These are phyloP conservation scores for Vicia villosa DNA, from an alignment of 306 rosid species.

Conservation along the genomic window DNA sequence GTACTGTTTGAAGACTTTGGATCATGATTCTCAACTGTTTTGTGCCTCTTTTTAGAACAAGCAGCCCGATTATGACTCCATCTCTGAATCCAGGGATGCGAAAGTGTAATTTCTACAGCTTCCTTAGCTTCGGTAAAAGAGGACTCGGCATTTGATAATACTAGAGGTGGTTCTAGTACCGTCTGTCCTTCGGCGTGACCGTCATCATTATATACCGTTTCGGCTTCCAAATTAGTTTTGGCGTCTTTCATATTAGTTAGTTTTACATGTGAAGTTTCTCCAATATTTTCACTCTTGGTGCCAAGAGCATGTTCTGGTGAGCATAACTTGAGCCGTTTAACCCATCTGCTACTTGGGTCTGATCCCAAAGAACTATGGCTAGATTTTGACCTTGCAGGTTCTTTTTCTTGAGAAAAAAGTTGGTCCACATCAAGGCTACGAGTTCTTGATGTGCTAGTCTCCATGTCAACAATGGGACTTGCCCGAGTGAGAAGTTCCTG, in stretches of 20 bases:
- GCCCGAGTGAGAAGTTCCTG: conserved; percentile 43
- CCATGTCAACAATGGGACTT: conserved; percentile 57
- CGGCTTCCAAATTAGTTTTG: conserved; percentile 47
- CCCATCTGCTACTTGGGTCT: conserved; percentile 73
- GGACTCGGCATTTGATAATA: conserved; percentile 38
- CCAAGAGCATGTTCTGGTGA: conserved; percentile 50
- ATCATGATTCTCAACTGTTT: conserved; percentile 40
- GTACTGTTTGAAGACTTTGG: conserved; percentile 42
- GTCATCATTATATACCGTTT: conserved; percentile 35
- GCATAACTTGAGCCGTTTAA: conserved; percentile 72
- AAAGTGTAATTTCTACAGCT: conserved; percentile 53
- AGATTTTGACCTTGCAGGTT: conserved; percentile 48
- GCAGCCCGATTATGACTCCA: conserved; percentile 48
- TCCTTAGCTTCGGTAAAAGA: conserved; percentile 47
- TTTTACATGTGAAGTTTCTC: conserved; percentile 55
- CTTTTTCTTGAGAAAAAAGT: conserved; percentile 64
- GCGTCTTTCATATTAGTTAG: conserved; percentile 29
- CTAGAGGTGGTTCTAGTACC: conserved; percentile 34
- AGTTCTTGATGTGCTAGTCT: conserved; percentile 79
- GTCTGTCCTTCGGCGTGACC: conserved; percentile 41
- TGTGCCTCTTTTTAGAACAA: conserved; percentile 45
- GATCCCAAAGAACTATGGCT: conserved; percentile 44
- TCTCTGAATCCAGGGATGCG: conserved; percentile 89
- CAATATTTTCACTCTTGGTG: conserved; percentile 54
- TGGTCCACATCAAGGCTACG: conserved; percentile 71